Evolutionary conservation across 106 monocot genomes (phyloP), one percentile per base, ranked within the genome.

Genomic region (Apostasia ramifera): DNA sequence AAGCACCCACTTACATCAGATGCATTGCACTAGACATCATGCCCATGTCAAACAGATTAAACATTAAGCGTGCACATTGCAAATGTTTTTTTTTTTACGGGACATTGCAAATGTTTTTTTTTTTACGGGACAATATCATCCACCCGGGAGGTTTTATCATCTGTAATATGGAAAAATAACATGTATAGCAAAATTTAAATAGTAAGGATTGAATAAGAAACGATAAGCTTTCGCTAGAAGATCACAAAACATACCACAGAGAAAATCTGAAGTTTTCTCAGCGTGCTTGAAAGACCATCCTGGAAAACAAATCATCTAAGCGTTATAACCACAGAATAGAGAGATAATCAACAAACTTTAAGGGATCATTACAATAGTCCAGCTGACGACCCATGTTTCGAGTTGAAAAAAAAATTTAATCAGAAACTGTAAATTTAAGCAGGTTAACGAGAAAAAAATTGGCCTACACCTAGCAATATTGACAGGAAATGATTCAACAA

Each of bases 231-330:
- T 10, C 1, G 1, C 49, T 5, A 66, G 6, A 40, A 54, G 39
- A 53, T 72, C 49, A 74, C 57, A 1, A 47, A 49, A 49, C 74
- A 59, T 74, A 74, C 74, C 74, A 74, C 74, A 57, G 74, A 57
- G 41, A 26, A 66, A 58, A 74, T 74, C n/a, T 67, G 53, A 55
- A 57, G 56, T 42, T 74, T 74, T 55, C 41, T 67, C 57, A 74
- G 49, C 44, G 63, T 66, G 47, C 40, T 56, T 66, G 44, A 37
- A 14, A 74, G 66, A 49, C 74, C 58, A 5, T 66, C 74, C 74
- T 74, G 66, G 67, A 74, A 66, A 42, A 6, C 26, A 40, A 63
- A 59, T 66, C 49, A 7, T 50, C 49, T 66, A 45, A 11, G 13
- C 15, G 15, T 66, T 66, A 47, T 47, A 14, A 48, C 6, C 14